phyloP scores from a whole-genome alignment of 2,329 filamentous ascomycete genomes.

The Penicillium sp. region DNA sequence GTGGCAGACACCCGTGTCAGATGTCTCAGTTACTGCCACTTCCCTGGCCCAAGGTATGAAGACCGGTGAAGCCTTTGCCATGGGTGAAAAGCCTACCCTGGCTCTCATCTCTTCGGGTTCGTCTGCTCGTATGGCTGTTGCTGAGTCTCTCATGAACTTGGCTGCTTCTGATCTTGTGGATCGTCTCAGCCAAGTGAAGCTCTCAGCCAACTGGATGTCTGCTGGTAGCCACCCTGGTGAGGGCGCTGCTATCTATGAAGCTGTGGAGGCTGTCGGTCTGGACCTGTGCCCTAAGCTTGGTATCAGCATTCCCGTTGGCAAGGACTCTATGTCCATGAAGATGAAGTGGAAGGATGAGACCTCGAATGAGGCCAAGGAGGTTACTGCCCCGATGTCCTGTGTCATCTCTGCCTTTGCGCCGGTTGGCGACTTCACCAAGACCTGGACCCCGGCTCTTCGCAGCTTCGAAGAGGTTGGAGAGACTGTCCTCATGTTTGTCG shows the following conservation, averaged over 20 bases:
- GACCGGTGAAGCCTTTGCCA: constrained; percentile 94
- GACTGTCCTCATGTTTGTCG: constrained; percentile 84
- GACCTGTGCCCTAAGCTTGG: constrained; percentile 88
- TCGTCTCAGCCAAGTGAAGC: constrained; percentile 73
- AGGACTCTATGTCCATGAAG: constrained; percentile 99
- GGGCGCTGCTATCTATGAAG: constrained; percentile 87
- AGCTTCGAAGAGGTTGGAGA: constrained; percentile 85
- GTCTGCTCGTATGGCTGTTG: constrained; percentile 94
- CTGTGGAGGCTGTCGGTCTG: constrained; percentile 88
- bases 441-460: constrained; percentile 89
- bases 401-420: constrained; percentile 88
- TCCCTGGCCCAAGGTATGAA: constrained; percentile 70
- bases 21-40: constrained; percentile 88
- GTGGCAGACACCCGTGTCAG: constrained; percentile 92
- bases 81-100: constrained; percentile 88
- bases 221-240: constrained; percentile 92
- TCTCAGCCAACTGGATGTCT: constrained; percentile 99
- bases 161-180: constrained; percentile 75
- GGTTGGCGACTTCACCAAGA: constrained; percentile 77
- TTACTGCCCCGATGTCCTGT: constrained; percentile 87
- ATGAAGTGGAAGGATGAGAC: constrained; percentile 82
- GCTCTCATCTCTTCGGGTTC: constrained; percentile 87
- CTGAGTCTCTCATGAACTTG: constrained; percentile 89
- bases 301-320: constrained; percentile 91
- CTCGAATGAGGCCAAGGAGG: constrained; percentile 70